phyloP scores from a whole-genome alignment of 169 alveolate genomes.

The Plasmodium cynomolgi region DNA sequence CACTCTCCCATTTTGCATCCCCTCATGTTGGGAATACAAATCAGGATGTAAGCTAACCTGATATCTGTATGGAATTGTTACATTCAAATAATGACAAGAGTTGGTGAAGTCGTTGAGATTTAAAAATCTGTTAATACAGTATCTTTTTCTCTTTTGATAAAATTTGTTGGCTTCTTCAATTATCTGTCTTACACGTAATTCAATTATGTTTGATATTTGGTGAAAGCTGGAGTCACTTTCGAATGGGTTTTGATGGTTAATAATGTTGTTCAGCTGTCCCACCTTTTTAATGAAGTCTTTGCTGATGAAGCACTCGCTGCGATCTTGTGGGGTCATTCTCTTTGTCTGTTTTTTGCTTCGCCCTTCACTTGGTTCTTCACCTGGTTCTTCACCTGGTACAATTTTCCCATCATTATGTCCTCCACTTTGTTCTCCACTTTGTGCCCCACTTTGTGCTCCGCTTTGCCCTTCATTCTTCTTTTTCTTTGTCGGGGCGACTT shows the following conservation, averaged over 20 bases:
- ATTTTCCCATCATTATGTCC: neutral
- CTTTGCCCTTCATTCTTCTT: neutral
- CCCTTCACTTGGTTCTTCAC: neutral
- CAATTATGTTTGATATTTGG: constrained; percentile 43
- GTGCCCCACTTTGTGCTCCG: too few relatives aligned
- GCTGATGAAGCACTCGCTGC: constrained; percentile 6
- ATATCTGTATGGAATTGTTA: constrained; percentile 33
- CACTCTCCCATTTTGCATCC: constrained; percentile 15
- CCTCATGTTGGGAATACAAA: constrained; percentile 8
- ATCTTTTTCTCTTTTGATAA: constrained; percentile 59
- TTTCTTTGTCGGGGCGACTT: neutral
- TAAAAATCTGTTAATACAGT: constrained; percentile 22
- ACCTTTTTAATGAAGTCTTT: constrained; percentile 41
- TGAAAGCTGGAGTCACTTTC: constrained; percentile 57
- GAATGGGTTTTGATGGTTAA: constrained; percentile 9
- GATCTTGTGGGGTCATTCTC: neutral
- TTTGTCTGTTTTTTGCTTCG: neutral
- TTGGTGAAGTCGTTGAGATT: constrained; percentile 54
- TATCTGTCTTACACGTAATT: constrained; percentile 55
- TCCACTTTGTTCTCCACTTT: neutral
- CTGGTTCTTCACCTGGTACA: neutral
- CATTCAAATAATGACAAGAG: constrained; percentile 58
- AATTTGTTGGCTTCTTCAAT: constrained; percentile 73
- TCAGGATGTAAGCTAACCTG: constrained; percentile 9
- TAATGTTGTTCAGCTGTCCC: constrained; percentile 49